Evolutionary conservation across 2,329 filamentous ascomycete species (phyloP).

Genomic region (Aureobasidium leucospermi): DNA sequence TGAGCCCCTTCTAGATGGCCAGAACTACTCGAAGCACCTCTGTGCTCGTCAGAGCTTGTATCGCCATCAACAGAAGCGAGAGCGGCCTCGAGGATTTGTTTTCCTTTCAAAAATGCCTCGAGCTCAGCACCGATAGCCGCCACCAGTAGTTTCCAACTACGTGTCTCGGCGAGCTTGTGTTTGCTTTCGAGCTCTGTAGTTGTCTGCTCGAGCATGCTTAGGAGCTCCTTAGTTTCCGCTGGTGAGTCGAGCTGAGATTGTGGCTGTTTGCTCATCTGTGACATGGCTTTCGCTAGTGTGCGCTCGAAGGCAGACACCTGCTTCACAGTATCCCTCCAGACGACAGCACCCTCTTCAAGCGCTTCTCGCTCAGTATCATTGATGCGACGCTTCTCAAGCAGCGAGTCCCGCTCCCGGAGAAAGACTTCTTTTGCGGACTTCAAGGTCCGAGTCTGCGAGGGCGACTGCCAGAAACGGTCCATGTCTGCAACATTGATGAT

Average conservation of each 20-base stretch:
- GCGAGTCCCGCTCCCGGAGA: slow-evolving; percentile 52
- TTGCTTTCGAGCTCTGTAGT: slow-evolving; percentile 49
- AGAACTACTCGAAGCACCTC: not conserved
- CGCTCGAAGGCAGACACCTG: slow-evolving; percentile 59
- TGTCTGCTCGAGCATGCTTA: slow-evolving; percentile 51
- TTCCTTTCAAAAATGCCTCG: slow-evolving; percentile 57
- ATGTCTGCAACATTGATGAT: not conserved
- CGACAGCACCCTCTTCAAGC: slow-evolving; percentile 56
- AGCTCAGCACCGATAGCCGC: slow-evolving; percentile 69
- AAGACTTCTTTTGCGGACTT: slow-evolving; percentile 67
- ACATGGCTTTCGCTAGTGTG: slow-evolving; percentile 52
- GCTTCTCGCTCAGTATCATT: slow-evolving; percentile 57
- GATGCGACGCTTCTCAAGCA: slow-evolving; percentile 48
- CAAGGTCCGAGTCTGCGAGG: slow-evolving; percentile 57
- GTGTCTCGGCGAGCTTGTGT: slow-evolving; percentile 49
- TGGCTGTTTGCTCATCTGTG: slow-evolving; percentile 19
- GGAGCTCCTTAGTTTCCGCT: slow-evolving; percentile 28
- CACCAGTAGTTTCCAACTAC: slow-evolving; percentile 67
- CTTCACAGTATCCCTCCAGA: slow-evolving; percentile 59
- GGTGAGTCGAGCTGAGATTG: slow-evolving; percentile 6
- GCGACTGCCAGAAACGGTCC: slow-evolving; percentile 39
- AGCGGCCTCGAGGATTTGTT: slow-evolving; percentile 45
- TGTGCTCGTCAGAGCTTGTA: slow-evolving; percentile 16
- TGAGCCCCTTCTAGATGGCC: not conserved
- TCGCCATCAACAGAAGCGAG: slow-evolving; percentile 26